These are phyloP conservation scores for Datisca glomerata DNA, from an alignment of 306 rosid genomes.

Conservation along the genomic window DNA sequence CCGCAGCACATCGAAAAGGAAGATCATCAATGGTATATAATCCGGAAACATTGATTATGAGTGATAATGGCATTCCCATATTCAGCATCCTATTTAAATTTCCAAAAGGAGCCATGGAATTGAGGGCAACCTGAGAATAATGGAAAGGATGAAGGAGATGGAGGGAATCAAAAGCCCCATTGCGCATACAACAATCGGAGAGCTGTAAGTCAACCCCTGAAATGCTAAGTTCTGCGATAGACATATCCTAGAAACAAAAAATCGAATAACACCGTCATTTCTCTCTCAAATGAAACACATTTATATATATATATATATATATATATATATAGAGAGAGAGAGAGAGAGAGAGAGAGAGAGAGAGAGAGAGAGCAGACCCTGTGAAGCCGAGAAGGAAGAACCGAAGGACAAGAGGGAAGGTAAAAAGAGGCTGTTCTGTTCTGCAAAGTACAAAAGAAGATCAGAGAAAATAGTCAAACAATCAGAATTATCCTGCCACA, in stretches of 20 bases:
- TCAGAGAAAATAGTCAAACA: background rate
- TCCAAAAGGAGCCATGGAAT: too few relatives aligned
- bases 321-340: background rate
- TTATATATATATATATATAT: too few relatives aligned
- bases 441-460: conserved; percentile 8
- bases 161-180: conserved; percentile 65
- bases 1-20: too few relatives aligned
- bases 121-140: conserved; percentile 38
- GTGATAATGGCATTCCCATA: too few relatives aligned
- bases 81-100: too few relatives aligned
- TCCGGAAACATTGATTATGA: too few relatives aligned
- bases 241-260: conserved; percentile 42
- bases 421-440: conserved; percentile 33
- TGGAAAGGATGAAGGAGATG: conserved; percentile 41
- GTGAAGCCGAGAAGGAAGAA: conserved; percentile 59
- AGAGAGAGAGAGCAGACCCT: conserved; percentile 32
- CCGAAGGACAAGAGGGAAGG: conserved; percentile 36
- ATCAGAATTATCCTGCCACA: background rate
- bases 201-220: conserved; percentile 54
- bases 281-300: background rate
- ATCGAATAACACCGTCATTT: background rate
- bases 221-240: conserved; percentile 51
- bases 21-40: too few relatives aligned
- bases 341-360: background rate
- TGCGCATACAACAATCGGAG: conserved; percentile 64